A percentile compares a stretch with the other conserved stretches of the same genome.
phyloP scores from a whole-genome alignment of 805 yeast genomes.

The Pichia nanzhaoensis region DNA sequence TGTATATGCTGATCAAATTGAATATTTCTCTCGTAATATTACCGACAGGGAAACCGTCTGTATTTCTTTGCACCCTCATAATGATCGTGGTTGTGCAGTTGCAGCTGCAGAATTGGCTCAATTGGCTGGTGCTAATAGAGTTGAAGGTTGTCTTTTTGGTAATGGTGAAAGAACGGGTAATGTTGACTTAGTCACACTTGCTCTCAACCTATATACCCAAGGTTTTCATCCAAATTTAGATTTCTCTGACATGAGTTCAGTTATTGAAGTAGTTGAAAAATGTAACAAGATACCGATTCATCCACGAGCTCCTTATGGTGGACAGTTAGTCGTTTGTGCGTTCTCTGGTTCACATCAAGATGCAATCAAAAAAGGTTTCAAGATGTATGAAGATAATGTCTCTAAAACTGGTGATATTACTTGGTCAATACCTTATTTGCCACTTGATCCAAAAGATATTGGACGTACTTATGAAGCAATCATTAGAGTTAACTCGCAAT shows the following conservation, averaged over 20 bases:
- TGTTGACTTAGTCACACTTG: constrained; percentile 74
- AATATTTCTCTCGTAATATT: constrained; percentile 57
- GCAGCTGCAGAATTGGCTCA: constrained; percentile 81
- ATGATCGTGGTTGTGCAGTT: constrained; percentile 84
- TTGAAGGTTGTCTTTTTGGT: constrained; percentile 80
- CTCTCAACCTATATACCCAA: constrained; percentile 71
- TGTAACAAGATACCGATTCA: constrained; percentile 78
- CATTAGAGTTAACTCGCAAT: constrained; percentile 80
- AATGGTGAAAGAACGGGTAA: constrained; percentile 87
- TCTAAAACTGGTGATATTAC: constrained; percentile 28
- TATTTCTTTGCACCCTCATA: constrained; percentile 75
- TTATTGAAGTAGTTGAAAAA: constrained; percentile 67
- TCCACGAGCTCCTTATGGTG: constrained; percentile 78
- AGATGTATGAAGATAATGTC: constrained; percentile 35
- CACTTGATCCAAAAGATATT: constrained; percentile 77
- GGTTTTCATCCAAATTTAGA: constrained; percentile 68
- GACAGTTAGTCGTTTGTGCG: constrained; percentile 76
- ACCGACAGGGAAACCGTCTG: constrained; percentile 63
- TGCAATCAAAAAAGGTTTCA: constrained; percentile 80
- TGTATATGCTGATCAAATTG: constrained; percentile 79
- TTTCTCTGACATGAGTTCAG: constrained; percentile 57
- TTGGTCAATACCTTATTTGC: constrained; percentile 78
- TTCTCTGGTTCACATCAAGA: constrained; percentile 85
- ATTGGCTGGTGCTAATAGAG: constrained; percentile 82
- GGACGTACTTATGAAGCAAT: constrained; percentile 92